Percentiles rank a stretch among this genome's conserved stretches.
Evolutionary conservation across 768 basidiomycete genomes (phyloP).

Genomic region (Symmetrospora coprosmae): DNA sequence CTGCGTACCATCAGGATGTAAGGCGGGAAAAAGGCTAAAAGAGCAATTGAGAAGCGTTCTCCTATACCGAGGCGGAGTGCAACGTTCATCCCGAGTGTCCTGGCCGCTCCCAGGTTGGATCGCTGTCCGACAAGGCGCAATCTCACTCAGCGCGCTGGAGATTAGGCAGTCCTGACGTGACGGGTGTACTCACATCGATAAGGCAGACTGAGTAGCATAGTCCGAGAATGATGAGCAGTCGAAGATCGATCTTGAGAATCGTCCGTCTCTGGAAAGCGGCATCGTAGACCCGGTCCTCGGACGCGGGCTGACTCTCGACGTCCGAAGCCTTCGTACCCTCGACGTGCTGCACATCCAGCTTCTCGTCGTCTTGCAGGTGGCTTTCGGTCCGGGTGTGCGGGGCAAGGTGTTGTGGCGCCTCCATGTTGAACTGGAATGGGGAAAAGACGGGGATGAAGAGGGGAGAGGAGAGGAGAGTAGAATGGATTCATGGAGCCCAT

Average conservation of each 20-base stretch:
- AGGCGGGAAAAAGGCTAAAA: conserved; percentile 31
- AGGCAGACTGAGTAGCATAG: neutral
- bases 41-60: conserved; percentile 34
- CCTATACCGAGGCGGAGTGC: conserved; percentile 31
- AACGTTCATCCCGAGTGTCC: conserved; percentile 31
- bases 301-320: neutral
- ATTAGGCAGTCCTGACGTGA: neutral
- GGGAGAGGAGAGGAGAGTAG: too few relatives aligned
- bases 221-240: neutral
- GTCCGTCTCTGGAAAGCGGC: neutral
- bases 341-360: neutral
- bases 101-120: conserved; percentile 24
- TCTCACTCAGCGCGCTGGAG: neutral
- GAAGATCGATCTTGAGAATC: neutral
- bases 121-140: neutral
- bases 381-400: too few relatives aligned
- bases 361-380: neutral
- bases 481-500: too few relatives aligned
- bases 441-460: too few relatives aligned
- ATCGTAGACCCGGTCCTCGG: neutral
- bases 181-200: neutral
- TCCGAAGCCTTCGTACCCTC: neutral
- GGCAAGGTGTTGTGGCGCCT: too few relatives aligned
- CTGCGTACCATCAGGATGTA: too few relatives aligned
- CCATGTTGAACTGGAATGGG: too few relatives aligned